These are phyloP conservation scores for Cytospora piceicola DNA, from an alignment of 2,329 filamentous ascomycete genomes.

Conservation along the genomic window DNA sequence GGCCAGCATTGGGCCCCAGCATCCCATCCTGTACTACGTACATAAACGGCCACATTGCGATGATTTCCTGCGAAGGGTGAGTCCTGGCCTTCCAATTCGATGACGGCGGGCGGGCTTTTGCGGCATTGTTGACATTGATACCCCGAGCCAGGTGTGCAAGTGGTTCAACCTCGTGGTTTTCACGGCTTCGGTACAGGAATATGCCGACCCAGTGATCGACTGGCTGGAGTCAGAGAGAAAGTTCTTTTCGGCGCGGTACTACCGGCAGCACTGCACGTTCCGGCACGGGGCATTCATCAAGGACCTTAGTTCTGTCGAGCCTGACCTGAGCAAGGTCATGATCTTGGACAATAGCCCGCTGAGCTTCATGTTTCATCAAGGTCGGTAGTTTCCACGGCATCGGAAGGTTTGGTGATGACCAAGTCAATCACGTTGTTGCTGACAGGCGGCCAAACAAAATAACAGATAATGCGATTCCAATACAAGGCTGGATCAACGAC, in stretches of 20 bases:
- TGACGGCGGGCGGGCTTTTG: neutral
- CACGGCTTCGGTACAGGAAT: conserved; percentile 96
- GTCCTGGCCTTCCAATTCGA: conserved; percentile 30
- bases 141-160: conserved; percentile 72
- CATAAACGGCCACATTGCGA: conserved; percentile 97
- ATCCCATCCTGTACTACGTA: conserved; percentile 97
- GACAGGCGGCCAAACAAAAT: conserved; percentile 17
- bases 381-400: conserved; percentile 53
- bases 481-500: conserved; percentile 99
- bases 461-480: conserved; percentile 95
- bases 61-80: conserved; percentile 85
- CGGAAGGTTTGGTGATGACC: too few species aligned
- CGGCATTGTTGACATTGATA: conserved; percentile 10
- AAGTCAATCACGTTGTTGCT: conserved; percentile 19
- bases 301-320: conserved; percentile 92
- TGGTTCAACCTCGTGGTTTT: conserved; percentile 99
- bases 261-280: conserved; percentile 95
- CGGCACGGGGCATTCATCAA: conserved; percentile 98
- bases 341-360: conserved; percentile 98
- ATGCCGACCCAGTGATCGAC: conserved; percentile 97
- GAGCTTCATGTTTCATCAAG: conserved; percentile 98
- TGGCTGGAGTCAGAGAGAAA: conserved; percentile 97
- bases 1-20: conserved; percentile 75
- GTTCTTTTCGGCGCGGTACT: conserved; percentile 92
- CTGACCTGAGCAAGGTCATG: conserved; percentile 96